Percentiles rank a stretch among this genome's conserved stretches.
Conservation (phyloP, 768 basidiomycete genomes). For the Pleurotus salmoneostramineus region DNA sequence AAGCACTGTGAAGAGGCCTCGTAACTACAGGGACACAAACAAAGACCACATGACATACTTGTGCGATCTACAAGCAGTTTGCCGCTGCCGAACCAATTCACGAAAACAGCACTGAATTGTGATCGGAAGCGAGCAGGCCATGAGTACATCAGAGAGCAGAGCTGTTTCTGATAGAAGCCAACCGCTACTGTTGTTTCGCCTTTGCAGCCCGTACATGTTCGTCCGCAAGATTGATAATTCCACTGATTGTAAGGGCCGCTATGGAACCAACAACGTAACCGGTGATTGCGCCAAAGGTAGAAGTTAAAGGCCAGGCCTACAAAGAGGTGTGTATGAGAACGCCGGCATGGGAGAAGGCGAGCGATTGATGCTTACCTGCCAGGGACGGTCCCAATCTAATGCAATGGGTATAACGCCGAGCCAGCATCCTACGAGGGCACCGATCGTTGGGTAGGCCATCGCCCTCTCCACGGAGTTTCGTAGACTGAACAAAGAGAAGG, state of each 20-base stretch:
- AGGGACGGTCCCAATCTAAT: conserved; percentile 95
- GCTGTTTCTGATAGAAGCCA: not conserved
- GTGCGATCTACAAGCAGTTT: too few species aligned
- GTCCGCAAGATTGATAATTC: conserved; percentile 30
- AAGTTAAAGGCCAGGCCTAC: conserved; percentile 82
- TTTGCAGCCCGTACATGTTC: conserved; percentile 27
- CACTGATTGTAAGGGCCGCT: conserved; percentile 44
- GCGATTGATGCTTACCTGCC: conserved; percentile 72
- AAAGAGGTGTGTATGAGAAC: not conserved
- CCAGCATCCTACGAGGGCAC: conserved; percentile 76
- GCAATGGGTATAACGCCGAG: conserved; percentile 79
- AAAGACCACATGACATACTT: too few species aligned
- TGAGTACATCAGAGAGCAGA: too few species aligned
- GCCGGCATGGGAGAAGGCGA: not conserved
- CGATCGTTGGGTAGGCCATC: conserved; percentile 75
- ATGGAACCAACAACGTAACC: conserved; percentile 67
- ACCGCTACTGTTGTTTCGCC: conserved; percentile 1
- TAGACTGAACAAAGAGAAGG: conserved; percentile 27
- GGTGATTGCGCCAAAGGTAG: conserved; percentile 64
- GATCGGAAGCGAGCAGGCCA: too few species aligned
- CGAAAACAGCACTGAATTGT: too few species aligned
- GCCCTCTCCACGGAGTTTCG: conserved; percentile 72
- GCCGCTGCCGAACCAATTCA: too few species aligned
- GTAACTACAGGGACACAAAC: too few species aligned
- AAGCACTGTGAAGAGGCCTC: too few species aligned